These are phyloP conservation scores for Cyclotella cryptica DNA, from an alignment of 108 stramenopile species.

Conservation along the genomic window DNA sequence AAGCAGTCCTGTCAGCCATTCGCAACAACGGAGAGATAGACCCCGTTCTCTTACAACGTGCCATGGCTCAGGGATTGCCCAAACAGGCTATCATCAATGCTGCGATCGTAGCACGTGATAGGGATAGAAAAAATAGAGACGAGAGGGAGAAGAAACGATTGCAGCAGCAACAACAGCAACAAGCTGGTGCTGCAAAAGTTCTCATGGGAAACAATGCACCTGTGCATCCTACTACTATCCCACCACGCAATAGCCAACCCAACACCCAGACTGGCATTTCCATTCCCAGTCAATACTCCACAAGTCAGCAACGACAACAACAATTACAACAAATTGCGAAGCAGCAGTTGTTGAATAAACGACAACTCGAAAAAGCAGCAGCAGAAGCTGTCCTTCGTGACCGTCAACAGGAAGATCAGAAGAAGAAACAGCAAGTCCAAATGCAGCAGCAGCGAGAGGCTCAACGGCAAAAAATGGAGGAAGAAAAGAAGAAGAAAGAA, in stretches of 20 bases:
- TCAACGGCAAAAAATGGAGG: conserved; percentile 35
- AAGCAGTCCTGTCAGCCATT: conserved; percentile 86
- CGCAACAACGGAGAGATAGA: conserved; percentile 74
- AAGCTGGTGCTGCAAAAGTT: background rate
- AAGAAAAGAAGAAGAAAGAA: conserved; percentile 37
- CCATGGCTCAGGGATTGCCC: conserved; percentile 74
- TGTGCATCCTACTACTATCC: background rate
- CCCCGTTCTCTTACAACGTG: conserved; percentile 66
- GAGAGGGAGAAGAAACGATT: conserved; percentile 42
- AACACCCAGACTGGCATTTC: background rate
- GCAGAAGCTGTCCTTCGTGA: conserved; percentile 42
- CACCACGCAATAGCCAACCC: conserved; percentile 1
- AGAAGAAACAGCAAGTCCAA: conserved; percentile 22
- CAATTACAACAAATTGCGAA: conserved; percentile 25
- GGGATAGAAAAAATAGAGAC: conserved; percentile 62
- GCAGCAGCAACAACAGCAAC: conserved; percentile 21
- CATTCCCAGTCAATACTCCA: background rate
- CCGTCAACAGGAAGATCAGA: conserved; percentile 29
- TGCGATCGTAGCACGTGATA: conserved; percentile 74
- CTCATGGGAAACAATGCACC: background rate
- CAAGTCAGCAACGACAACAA: conserved; percentile 23
- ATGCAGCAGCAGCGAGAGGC: conserved; percentile 15
- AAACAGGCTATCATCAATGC: conserved; percentile 85
- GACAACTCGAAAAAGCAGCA: conserved; percentile 39
- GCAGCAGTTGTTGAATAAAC: conserved; percentile 28